These are phyloP conservation scores for Dichomitus squalens DNA, from an alignment of 1,284 basidiomycete genomes.

Conservation along the genomic window DNA sequence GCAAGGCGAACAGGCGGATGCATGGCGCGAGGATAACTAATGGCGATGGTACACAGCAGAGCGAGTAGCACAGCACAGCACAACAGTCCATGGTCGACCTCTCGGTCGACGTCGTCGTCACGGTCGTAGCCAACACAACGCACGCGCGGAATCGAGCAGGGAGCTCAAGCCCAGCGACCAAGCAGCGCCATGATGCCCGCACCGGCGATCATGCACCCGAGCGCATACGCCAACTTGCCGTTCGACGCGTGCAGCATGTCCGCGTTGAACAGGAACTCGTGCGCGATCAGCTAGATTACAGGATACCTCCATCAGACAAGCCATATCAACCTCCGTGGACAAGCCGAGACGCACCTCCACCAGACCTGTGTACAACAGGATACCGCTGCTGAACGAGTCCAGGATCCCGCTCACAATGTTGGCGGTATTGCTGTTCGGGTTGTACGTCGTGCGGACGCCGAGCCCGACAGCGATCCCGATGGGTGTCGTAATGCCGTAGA, in stretches of 20 bases:
- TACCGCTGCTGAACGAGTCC: constrained; percentile 86
- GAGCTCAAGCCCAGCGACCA: constrained; percentile 76
- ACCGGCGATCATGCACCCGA: constrained; percentile 76
- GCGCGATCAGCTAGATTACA: constrained; percentile 71
- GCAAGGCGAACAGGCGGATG: not conserved
- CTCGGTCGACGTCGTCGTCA: not conserved
- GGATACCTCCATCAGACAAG: not conserved
- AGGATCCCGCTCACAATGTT: constrained; percentile 84
- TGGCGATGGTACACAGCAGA: not conserved
- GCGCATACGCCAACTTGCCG: constrained; percentile 65
- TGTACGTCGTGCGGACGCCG: constrained; percentile 81
- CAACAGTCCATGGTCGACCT: not conserved
- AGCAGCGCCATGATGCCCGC: constrained; percentile 85
- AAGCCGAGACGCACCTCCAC: constrained; percentile 64
- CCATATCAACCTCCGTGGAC: not conserved
- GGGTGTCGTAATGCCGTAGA: constrained; percentile 84
- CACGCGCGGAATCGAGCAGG: not conserved
- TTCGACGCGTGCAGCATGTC: constrained; percentile 76
- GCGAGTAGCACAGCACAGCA: not conserved
- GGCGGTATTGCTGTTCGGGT: constrained; percentile 74
- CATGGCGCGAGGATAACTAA: not conserved
- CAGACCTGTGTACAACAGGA: constrained; percentile 89
- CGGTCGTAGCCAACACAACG: not conserved
- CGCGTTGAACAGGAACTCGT: constrained; percentile 90
- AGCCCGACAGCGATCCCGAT: constrained; percentile 85